Conservation (phyloP, 371 early-diverging fungal species). For the Lichtheimia ornata region DNA sequence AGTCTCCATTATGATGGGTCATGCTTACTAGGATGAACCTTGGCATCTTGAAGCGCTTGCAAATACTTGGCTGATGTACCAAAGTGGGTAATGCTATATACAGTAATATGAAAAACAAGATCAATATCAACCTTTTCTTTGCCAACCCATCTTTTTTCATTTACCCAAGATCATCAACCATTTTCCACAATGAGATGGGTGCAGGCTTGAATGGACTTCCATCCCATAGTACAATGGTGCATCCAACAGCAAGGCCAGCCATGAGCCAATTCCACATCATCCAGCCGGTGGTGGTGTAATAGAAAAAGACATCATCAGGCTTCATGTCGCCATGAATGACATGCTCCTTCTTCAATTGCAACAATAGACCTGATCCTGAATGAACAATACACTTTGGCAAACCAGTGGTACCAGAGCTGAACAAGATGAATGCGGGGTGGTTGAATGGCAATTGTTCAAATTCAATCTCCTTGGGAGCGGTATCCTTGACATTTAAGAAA, state of each 20-base stretch:
- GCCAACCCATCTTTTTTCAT: background rate
- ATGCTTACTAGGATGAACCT: conserved; percentile 61
- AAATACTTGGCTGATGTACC: conserved; percentile 97
- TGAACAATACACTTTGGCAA: conserved; percentile 99
- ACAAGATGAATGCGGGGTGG: conserved; percentile 95
- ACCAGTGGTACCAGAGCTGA: conserved; percentile 97
- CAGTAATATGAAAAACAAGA: background rate
- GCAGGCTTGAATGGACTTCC: conserved; percentile 94
- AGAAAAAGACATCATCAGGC: conserved; percentile 80
- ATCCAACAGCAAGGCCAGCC: conserved; percentile 75
- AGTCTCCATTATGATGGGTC: no score
- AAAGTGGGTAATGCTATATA: conserved; percentile 74
- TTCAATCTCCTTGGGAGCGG: conserved; percentile 36
- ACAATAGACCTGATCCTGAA: conserved; percentile 87
- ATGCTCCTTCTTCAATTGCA: conserved; percentile 95
- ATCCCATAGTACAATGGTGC: conserved; percentile 89
- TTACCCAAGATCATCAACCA: conserved; percentile 72
- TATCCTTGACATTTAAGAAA: conserved; percentile 29
- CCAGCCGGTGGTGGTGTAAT: conserved; percentile 97
- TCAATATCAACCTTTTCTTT: background rate
- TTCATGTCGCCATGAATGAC: conserved; percentile 81
- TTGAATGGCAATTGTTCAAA: conserved; percentile 91
- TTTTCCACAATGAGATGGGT: conserved; percentile 75
- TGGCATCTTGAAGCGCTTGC: conserved; percentile 84
- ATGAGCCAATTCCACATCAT: conserved; percentile 99